phyloP scores from a whole-genome alignment of 768 basidiomycete genomes.

The Mycena capillaripes region DNA sequence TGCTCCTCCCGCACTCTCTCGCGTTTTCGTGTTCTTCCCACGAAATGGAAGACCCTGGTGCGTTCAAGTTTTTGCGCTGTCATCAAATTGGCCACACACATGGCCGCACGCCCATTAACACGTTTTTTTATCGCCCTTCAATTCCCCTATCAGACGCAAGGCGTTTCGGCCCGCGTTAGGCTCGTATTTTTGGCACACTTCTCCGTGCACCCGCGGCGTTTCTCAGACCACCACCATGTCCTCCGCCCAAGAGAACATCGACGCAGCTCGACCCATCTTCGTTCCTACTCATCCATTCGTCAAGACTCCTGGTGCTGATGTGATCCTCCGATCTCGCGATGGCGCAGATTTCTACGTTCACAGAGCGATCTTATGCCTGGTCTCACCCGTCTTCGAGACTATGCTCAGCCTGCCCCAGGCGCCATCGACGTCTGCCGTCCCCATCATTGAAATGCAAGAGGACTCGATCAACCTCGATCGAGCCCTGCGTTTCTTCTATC shows the following conservation, averaged over 20 bases:
- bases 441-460: neutral
- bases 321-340: neutral
- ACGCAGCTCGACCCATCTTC: neutral
- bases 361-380: neutral
- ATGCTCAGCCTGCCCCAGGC: neutral
- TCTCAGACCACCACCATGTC: neutral
- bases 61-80: too few species aligned
- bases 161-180: too few species aligned
- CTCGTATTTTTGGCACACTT: too few species aligned
- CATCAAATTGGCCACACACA: too few species aligned
- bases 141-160: too few species aligned
- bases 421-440: neutral
- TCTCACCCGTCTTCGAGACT: neutral
- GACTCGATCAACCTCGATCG: neutral
- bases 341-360: conserved; percentile 2
- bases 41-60: too few species aligned
- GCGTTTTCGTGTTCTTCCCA: too few species aligned
- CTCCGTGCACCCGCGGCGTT: too few species aligned
- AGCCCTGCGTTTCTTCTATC: neutral
- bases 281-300: neutral
- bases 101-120: too few species aligned
- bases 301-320: neutral
- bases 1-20: too few species aligned
- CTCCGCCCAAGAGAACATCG: neutral
- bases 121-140: too few species aligned